Conservation (phyloP, 2,329 filamentous ascomycete genomes). For the Botrytis pseudocinerea region DNA sequence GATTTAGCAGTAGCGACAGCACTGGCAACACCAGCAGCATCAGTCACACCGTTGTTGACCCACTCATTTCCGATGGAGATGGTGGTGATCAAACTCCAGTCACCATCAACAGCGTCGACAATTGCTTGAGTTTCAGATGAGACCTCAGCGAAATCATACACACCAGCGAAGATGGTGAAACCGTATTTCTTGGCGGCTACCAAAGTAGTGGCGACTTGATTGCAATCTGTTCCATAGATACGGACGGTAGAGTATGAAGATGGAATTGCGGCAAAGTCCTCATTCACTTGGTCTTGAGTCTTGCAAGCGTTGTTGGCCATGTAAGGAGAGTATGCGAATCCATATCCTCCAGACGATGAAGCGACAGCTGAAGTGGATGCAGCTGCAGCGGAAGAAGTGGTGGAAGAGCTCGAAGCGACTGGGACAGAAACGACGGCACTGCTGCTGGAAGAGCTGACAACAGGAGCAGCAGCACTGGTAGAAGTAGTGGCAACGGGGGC, state of each 20-base stretch:
- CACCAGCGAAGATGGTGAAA: constrained; percentile 72
- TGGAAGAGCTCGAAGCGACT: constrained; percentile 26
- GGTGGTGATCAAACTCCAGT: constrained; percentile 70
- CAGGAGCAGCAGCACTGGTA: not conserved
- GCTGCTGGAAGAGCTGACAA: not conserved
- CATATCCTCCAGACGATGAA: constrained; percentile 40
- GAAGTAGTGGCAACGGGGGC: not conserved
- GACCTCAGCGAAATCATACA: constrained; percentile 59
- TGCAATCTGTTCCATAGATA: constrained; percentile 78
- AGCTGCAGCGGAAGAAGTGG: constrained; percentile 25
- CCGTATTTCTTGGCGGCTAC: constrained; percentile 65
- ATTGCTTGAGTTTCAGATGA: constrained; percentile 54
- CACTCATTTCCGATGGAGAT: constrained; percentile 80
- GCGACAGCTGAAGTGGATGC: constrained; percentile 19
- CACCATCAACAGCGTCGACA: constrained; percentile 58
- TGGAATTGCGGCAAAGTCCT: constrained; percentile 60
- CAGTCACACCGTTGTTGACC: constrained; percentile 63
- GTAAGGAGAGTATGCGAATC: constrained; percentile 61
- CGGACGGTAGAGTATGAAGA: constrained; percentile 64
- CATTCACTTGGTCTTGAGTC: constrained; percentile 57
- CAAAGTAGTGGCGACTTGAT: constrained; percentile 65
- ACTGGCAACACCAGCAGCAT: constrained; percentile 54
- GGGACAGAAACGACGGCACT: constrained; percentile 15
- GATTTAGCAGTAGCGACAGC: constrained; percentile 59
- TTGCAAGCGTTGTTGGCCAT: constrained; percentile 64